phyloP scores from a whole-genome alignment of 1,284 basidiomycete species.

The Vanrija sp. region DNA sequence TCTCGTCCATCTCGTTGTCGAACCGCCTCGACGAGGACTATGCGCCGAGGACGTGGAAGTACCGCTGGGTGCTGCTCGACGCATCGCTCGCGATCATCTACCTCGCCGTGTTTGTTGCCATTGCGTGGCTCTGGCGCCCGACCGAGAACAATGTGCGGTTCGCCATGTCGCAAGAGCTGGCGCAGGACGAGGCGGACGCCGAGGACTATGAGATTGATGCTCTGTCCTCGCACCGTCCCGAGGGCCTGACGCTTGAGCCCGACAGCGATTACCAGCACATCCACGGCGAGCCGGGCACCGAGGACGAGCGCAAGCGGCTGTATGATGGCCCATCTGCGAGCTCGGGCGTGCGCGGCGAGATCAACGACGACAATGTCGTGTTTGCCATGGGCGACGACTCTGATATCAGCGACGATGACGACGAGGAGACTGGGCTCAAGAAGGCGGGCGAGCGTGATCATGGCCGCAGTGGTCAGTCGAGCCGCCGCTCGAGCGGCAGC shows the following conservation, averaged over 20 bases:
- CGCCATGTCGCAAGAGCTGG: conserved; percentile 53
- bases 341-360: conserved; percentile 37
- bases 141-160: conserved; percentile 85
- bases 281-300: neutral
- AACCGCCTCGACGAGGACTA: conserved; percentile 89
- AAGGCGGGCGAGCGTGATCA: conserved; percentile 13
- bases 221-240: conserved; percentile 52
- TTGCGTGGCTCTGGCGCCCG: conserved; percentile 91
- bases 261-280: conserved; percentile 7
- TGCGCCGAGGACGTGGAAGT: conserved; percentile 86
- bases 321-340: conserved; percentile 2
- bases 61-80: conserved; percentile 93
- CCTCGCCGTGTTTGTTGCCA: conserved; percentile 70
- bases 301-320: conserved; percentile 5
- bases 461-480: conserved; percentile 21
- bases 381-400: conserved; percentile 81
- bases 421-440: conserved; percentile 10
- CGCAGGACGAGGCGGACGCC: conserved; percentile 79
- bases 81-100: conserved; percentile 90
- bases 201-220: conserved; percentile 88
- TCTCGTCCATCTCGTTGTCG: conserved; percentile 86
- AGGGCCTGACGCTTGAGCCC: conserved; percentile 3
- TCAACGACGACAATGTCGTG: conserved; percentile 68
- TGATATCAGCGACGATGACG: conserved; percentile 53
- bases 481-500: conserved; percentile 20